Conservation (phyloP, 345 rosid species). For the Eutrema yunnanense region DNA sequence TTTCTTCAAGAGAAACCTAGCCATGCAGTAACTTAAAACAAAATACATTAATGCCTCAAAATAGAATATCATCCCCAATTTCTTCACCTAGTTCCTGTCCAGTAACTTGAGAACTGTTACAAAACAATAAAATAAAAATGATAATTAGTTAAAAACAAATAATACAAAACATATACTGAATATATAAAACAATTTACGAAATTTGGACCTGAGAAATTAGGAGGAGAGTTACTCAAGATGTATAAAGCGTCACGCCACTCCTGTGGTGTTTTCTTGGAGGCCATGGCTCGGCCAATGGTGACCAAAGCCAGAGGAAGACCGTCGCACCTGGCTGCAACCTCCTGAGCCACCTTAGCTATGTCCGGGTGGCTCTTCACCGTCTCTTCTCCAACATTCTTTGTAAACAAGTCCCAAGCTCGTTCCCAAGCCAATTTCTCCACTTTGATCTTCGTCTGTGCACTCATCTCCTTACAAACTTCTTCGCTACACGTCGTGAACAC, state of each 20-base stretch:
- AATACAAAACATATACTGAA: background rate
- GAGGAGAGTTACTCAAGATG: constrained; percentile 31
- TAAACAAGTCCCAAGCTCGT: constrained; percentile 36
- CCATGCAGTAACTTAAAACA: background rate
- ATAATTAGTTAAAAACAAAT: background rate
- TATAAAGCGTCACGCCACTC: constrained; percentile 34
- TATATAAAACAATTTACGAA: background rate
- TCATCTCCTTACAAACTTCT: constrained; percentile 33
- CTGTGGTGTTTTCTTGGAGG: constrained; percentile 25
- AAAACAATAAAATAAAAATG: background rate
- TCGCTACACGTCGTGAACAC: constrained; percentile 30
- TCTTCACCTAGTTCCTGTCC: constrained; percentile 29
- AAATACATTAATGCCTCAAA: background rate
- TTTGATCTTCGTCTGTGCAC: constrained; percentile 28
- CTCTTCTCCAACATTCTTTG: constrained; percentile 30
- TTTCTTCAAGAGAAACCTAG: background rate
- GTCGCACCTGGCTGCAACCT: constrained; percentile 25
- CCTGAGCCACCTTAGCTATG: constrained; percentile 25
- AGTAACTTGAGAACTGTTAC: constrained; percentile 32
- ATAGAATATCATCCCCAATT: background rate
- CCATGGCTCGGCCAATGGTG: constrained; percentile 37
- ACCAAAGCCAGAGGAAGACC: constrained; percentile 37
- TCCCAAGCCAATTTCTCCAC: constrained; percentile 26
- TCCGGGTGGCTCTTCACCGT: constrained; percentile 24
- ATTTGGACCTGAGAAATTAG: constrained; percentile 31